phyloP scores from a whole-genome alignment of 257 asterid species.

The Fraxinus americana region DNA sequence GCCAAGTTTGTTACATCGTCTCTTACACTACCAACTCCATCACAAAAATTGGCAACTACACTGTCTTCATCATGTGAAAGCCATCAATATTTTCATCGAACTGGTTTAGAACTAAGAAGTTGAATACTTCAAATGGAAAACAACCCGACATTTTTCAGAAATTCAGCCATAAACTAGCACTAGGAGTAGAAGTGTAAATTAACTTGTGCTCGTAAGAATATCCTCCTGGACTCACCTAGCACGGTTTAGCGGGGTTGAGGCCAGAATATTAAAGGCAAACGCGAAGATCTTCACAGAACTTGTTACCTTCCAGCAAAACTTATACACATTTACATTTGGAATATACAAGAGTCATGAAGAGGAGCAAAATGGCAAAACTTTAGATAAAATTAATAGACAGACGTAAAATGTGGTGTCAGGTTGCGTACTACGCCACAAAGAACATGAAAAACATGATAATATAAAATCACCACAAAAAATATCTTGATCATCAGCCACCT shows the following conservation, averaged over 20 bases:
- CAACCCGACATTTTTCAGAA: too few relatives aligned
- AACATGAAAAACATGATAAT: slow-evolving; percentile 85
- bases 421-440: slow-evolving; percentile 65
- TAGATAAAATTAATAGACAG: neutral
- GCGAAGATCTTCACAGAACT: neutral
- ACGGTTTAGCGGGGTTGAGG: neutral
- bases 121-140: too few relatives aligned
- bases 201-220: too few relatives aligned
- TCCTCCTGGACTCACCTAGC: too few relatives aligned
- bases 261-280: too few relatives aligned
- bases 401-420: neutral
- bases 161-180: neutral
- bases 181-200: neutral
- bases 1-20: neutral
- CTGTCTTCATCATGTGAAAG: neutral
- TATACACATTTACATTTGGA: neutral
- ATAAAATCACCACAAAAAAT: slow-evolving; percentile 80
- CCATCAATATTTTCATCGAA: too few relatives aligned
- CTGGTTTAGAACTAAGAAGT: too few relatives aligned
- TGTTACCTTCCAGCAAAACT: neutral
- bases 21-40: too few relatives aligned
- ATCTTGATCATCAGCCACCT: slow-evolving; percentile 97
- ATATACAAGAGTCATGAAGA: slow-evolving; percentile 10
- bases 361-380: neutral
- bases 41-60: too few relatives aligned